Base-by-base conservation (phyloP, 2,329 filamentous ascomycete genomes). In the Claviceps arundinis region DNA sequence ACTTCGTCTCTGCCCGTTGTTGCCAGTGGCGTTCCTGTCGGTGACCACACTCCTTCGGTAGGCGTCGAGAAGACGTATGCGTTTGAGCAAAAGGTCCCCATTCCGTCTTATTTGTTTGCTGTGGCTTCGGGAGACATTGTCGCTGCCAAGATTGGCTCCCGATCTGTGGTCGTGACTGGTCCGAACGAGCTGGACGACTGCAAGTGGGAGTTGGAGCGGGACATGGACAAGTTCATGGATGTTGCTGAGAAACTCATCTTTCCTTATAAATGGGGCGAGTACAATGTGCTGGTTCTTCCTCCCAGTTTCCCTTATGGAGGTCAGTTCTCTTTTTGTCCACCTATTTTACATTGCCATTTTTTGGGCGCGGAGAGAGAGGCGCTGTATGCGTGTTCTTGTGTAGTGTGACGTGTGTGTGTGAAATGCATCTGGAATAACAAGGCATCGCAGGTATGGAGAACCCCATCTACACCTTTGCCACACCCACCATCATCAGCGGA, bases 71-170 rank as follows among this genome's bases (percentile, higher is more conserved):
- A 80, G 60, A 71, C 90, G 37, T 96, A 95, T 68, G 82, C 80
- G 43, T 97, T 95, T 68, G 80, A 88, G 69, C 93, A 97, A 66
- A 81, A 85, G 56, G 87, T 96, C 16, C 91, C 93, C 1, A 97
- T 97, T 59, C 90, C 93, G 5, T 85, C 87, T 38, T 97, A 98
- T 63, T 78, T 98, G 40, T 96, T 96, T 64, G 93, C 91, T n/a
- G 69, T 98, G 47, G 90, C 93, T 1, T 84, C 78, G 22, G 86
- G 90, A 53, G 91, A 97, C 65, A 82, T 97, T 37, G 85, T 81
- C 5, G 85, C 82, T 49, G 90, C 90, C n/a, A 76, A 81, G 19
- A 90, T 97, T 57, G 93, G 93, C 1, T 86, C 88, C 17, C 81
- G 88, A 44, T 95, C 88, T 57, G 78, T 83, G 8, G 89, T 97